Base-by-base conservation (phyloP, 495 filamentous ascomycete species). In the Geoglossum glabrum region DNA sequence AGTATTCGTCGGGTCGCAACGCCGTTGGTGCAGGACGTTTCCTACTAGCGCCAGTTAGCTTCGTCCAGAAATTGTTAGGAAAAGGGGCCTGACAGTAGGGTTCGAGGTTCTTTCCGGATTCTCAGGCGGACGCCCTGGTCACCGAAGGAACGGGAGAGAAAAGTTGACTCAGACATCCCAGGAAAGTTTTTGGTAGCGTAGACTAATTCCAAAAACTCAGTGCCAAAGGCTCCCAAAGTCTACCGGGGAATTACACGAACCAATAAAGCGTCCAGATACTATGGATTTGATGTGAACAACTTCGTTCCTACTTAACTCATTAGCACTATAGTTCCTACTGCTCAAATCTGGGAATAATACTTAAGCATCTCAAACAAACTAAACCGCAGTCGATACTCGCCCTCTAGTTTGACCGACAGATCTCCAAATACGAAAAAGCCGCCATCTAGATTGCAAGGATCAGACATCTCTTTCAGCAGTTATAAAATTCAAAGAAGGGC, bases 401-500 rank as follows among this genome's bases (percentile, higher is more conserved):
- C 92, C 61, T 87, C 84, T 21, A 85, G 74, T 67, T 86, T 84
- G 27, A 93, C 80, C 0, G 90, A 95, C 19, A 98, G 71, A 68
- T 98, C 92, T 6, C 86, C 85, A 70, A 95, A 97, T n/a, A 97
- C 86, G 60, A 98, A 97, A 72, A 93, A 98, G 1, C 85, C 89
- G 13, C 88, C 90, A 75, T 96, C 90, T 78, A 58, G 1, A 23
- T 45, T 25, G 15, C 36, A 15, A 58, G 13, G 23, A 38, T n/a
- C 31, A 56, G 31, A 6, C 7, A 13, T 34, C 11, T 17, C 25
- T 52, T 52, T 27, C 23, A 26, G 17, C 23, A 52, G 11, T 26
- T 52, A 13, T n/a, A 23, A 56, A 34, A n/a, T 23, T 31, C 28
- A 34, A 26, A 21, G 60, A 50, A 38, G 40, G 47, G 67, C 72